Evolutionary conservation across 192 early-diverging fungal genomes (phyloP), one percentile per base, ranked within the genome.

Genomic region (Globomyces pollinis-pini): DNA sequence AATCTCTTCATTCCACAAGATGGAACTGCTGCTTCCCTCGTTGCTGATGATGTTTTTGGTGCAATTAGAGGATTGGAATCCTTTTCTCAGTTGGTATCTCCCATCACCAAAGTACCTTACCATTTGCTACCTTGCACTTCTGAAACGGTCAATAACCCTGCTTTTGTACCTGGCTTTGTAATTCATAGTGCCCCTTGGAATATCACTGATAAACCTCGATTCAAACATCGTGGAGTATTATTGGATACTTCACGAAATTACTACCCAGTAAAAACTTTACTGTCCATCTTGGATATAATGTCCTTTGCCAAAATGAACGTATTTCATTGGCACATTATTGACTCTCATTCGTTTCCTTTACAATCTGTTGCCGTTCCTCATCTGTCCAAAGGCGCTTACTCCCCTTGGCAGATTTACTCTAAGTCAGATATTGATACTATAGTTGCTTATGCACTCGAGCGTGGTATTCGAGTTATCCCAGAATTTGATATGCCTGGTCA

Each of bases 401-500:
- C 77, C 15, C 31, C 72, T 12, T 60, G 62, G 28, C 78, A 89
- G 70, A 69, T 70, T 28, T 92, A 94, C 73, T 71, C 79, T 18
- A 82, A 89, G 52, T 50, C 66, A 7, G 90, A 94, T 29, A 83
- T 94, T 20, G 13, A 72, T 33, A 59, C 63, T 0, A 70, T 96
- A 24, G 76, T 94, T 33, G 51, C 78, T n/a, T 92, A 90, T 65
- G 90, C 78, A 23, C 65, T 69, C 9, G 76, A 70, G 34, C 81
- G 85, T 23, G 89, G 88, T n/a, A 81, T 94, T 44, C 81, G 93
- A n/a, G 70, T 96, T 16, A 87, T 94, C 55, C 91, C 91, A 1
- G 93, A 96, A 65, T 80, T 93, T 52, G 91, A 96, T 65, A 88
- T 90, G 74, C 88, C 90, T 9, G 86, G 86, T 1, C 88, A 94